phyloP scores from a whole-genome alignment of 805 yeast genomes.

The Candida odintsovae region DNA sequence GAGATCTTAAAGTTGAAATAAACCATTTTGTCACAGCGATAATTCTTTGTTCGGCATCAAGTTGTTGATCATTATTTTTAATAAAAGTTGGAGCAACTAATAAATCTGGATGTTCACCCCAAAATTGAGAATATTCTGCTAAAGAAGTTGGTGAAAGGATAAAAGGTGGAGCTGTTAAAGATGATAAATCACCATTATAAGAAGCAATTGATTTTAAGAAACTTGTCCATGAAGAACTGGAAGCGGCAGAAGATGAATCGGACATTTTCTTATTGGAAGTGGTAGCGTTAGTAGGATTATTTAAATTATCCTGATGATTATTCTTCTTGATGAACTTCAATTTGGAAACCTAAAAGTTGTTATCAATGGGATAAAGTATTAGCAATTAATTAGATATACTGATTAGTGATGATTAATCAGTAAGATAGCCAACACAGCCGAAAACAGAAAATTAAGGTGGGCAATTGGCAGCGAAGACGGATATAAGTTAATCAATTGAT shows the following conservation, averaged over 20 bases:
- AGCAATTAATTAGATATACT: background rate
- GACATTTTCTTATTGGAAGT: conserved; percentile 21
- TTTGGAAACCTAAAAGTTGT: conserved; percentile 3
- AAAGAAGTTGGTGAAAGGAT: conserved; percentile 86
- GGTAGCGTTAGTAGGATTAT: background rate
- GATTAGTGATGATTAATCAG: background rate
- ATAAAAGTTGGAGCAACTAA: conserved; percentile 65
- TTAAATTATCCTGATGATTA: conserved; percentile 4
- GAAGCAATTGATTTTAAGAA: conserved; percentile 87
- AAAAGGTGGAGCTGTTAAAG: conserved; percentile 96
- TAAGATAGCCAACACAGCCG: background rate
- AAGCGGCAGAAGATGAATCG: conserved; percentile 23
- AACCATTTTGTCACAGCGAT: conserved; percentile 88
- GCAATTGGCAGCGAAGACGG: too few species aligned
- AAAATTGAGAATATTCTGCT: conserved; percentile 88
- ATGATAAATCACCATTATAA: conserved; percentile 88
- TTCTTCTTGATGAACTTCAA: conserved; percentile 19
- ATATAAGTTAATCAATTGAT: too few species aligned
- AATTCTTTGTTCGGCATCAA: conserved; percentile 57
- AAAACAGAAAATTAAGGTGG: background rate
- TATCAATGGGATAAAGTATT: background rate
- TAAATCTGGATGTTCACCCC: conserved; percentile 91
- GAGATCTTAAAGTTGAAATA: conserved; percentile 84
- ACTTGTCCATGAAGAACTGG: conserved; percentile 74
- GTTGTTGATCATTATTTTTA: conserved; percentile 33